Evolutionary conservation across 2,329 filamentous ascomycete species (phyloP).

Genomic region (Colletotrichum abscissum): DNA sequence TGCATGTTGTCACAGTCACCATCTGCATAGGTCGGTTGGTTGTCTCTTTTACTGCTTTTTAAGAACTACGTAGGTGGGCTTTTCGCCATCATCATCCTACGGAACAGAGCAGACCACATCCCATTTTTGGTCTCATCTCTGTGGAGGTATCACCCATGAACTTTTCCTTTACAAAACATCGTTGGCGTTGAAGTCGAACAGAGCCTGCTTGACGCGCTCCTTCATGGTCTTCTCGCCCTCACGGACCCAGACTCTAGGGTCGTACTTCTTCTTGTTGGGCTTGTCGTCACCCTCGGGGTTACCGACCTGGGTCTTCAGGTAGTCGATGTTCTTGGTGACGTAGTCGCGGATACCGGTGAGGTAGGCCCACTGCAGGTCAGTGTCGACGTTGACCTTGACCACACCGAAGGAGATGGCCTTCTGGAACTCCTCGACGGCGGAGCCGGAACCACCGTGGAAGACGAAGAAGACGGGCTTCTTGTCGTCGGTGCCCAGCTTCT

Average conservation of each 20-base stretch:
- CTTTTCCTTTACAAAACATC: constrained; percentile 73
- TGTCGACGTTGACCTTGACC: constrained; percentile 99
- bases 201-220: constrained; percentile 80
- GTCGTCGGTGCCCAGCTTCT: constrained; percentile 77
- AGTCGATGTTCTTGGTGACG: constrained; percentile 94
- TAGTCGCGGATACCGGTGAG: constrained; percentile 93
- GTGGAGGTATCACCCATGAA: constrained; percentile 35
- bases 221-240: constrained; percentile 98
- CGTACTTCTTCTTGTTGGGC: constrained; percentile 96
- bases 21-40: not conserved
- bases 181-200: constrained; percentile 92
- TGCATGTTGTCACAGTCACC: not conserved
- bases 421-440: constrained; percentile 88
- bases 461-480: constrained; percentile 98
- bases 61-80: constrained; percentile 28
- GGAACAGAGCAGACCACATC: constrained; percentile 22
- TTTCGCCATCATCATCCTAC: constrained; percentile 22
- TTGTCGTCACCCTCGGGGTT: constrained; percentile 97
- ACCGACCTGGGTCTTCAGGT: constrained; percentile 84
- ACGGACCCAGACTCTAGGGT: constrained; percentile 94
- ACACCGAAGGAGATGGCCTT: constrained; percentile 93
- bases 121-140: constrained; percentile 16
- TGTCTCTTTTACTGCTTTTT: constrained; percentile 28
- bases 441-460: constrained; percentile 98
- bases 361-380: constrained; percentile 97